Evolutionary conservation across 495 filamentous ascomycete genomes (phyloP).

Genomic region (Penicillium soppii): DNA sequence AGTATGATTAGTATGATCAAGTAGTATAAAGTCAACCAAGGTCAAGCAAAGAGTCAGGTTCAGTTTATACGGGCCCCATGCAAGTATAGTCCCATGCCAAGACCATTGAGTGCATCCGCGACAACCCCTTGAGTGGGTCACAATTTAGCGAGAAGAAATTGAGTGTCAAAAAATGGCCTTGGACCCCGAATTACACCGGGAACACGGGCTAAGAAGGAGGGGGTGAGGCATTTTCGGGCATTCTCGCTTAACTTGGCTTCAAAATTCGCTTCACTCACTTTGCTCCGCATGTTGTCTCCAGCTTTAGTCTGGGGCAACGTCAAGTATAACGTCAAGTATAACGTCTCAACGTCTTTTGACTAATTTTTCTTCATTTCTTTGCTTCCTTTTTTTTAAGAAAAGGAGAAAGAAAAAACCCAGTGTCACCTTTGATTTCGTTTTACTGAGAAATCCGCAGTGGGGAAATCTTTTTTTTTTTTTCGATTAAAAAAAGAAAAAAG

Average conservation of each 20-base stretch:
- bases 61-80: constrained; percentile 13
- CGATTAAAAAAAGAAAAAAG: no score
- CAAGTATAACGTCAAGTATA: not conserved
- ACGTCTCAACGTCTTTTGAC: not conserved
- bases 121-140: constrained; percentile 14
- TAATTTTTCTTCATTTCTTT: no score
- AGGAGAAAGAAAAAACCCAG: no score
- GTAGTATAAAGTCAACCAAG: no score
- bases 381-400: no score
- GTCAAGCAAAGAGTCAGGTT: not conserved
- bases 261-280: constrained; percentile 28
- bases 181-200: not conserved
- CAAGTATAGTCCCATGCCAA: constrained; percentile 9
- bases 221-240: constrained; percentile 16
- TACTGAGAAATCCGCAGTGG: no score
- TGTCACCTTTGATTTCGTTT: no score
- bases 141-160: constrained; percentile 18
- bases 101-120: constrained; percentile 35
- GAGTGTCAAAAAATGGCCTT: constrained; percentile 37
- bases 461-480: no score
- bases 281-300: constrained; percentile 21
- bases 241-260: constrained; percentile 21
- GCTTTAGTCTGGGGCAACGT: constrained; percentile 13
- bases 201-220: constrained; percentile 5
- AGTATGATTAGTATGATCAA: no score